phyloP scores from a whole-genome alignment of 768 basidiomycete species.

The Cytidiella melzeri region DNA sequence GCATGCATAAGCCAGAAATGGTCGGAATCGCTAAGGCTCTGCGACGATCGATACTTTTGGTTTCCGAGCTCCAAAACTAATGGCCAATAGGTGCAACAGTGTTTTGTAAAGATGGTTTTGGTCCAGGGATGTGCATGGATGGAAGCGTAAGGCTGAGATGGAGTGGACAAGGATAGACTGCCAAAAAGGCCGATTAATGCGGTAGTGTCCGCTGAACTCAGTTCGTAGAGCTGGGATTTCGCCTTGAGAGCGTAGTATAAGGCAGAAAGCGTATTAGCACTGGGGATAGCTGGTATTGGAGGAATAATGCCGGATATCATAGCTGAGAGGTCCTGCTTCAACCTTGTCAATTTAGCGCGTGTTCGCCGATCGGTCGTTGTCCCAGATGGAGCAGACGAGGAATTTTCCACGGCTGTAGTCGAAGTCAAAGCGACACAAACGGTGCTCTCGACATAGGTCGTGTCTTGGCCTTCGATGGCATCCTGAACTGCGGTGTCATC shows the following conservation, averaged over 20 bases:
- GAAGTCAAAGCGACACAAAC: no score
- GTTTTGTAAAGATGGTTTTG: constrained; percentile 18
- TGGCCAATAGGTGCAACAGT: constrained; percentile 37
- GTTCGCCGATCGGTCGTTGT: no score
- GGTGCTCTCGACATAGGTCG: no score
- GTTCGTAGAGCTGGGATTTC: constrained; percentile 26
- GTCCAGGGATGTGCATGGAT: constrained; percentile 25
- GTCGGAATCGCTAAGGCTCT: constrained; percentile 35
- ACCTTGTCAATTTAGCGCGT: no score
- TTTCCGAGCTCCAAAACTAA: constrained; percentile 39
- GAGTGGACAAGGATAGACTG: constrained; percentile 35
- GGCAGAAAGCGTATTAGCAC: constrained; percentile 30
- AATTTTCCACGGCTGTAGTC: no score
- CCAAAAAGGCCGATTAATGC: constrained; percentile 45
- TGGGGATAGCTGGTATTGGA: constrained; percentile 14
- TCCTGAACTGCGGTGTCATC: no score
- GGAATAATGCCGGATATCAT: constrained; percentile 4
- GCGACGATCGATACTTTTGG: constrained; percentile 36
- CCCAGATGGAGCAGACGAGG: no score
- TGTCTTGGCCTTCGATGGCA: no score
- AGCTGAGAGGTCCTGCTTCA: constrained; percentile 5
- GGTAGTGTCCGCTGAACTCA: constrained; percentile 33
- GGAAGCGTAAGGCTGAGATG: constrained; percentile 21
- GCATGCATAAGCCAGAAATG: constrained; percentile 60
- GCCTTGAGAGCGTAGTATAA: constrained; percentile 33